A percentile compares a stretch with the other conserved stretches of the same genome.
Evolutionary conservation across 352 stramenopile species (phyloP).

Genomic region (Phytophthora colocasiae): DNA sequence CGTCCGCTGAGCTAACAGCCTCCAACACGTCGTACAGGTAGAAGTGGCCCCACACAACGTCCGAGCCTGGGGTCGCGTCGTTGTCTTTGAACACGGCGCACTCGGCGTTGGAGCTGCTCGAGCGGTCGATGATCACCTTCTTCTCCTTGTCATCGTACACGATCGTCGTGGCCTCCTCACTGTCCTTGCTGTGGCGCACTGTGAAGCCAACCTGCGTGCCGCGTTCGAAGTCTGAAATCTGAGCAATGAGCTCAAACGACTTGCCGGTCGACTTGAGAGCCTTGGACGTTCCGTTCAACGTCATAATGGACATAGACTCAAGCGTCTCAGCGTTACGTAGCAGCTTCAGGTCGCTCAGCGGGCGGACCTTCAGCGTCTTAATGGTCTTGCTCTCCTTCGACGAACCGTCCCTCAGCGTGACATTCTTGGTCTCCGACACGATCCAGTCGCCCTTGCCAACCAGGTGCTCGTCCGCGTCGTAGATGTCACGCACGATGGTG

Average conservation of each 20-base stretch:
- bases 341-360: slow-evolving; percentile 50
- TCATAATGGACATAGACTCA: slow-evolving; percentile 37
- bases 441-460: slow-evolving; percentile 65
- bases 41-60: slow-evolving; percentile 52
- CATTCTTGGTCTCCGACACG: slow-evolving; percentile 46
- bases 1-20: not conserved
- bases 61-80: slow-evolving; percentile 35
- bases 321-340: slow-evolving; percentile 51
- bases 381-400: slow-evolving; percentile 59
- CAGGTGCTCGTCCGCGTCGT: slow-evolving; percentile 59
- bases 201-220: slow-evolving; percentile 64
- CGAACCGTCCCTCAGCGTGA: slow-evolving; percentile 35
- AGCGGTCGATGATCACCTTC: slow-evolving; percentile 60
- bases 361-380: slow-evolving; percentile 68
- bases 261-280: slow-evolving; percentile 52
- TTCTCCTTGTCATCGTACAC: slow-evolving; percentile 68
- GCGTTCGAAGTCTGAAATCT: slow-evolving; percentile 51
- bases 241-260: slow-evolving; percentile 61
- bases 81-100: slow-evolving; percentile 50
- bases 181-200: slow-evolving; percentile 50
- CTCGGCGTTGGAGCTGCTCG: slow-evolving; percentile 47
- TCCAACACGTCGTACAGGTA: slow-evolving; percentile 53
- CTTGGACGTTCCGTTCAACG: slow-evolving; percentile 37
- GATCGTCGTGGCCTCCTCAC: slow-evolving; percentile 62
- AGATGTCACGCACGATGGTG: slow-evolving; percentile 56